Percentiles rank a stretch among this genome's conserved stretches.
phyloP scores from a whole-genome alignment of 208 protist genomes.

The Crithidia thermophila region DNA sequence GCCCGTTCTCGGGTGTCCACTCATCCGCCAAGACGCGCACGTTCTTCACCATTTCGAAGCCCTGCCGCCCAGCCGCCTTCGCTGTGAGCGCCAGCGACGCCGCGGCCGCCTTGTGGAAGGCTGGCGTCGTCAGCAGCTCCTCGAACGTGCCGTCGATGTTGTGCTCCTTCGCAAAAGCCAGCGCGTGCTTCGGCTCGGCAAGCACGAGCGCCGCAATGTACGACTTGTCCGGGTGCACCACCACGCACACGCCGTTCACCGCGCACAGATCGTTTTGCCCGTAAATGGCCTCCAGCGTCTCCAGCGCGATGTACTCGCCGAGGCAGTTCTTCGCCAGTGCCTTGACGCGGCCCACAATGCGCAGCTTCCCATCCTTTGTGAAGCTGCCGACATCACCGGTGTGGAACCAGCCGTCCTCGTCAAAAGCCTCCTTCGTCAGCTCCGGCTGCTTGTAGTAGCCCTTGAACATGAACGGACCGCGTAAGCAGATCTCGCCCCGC shows the following conservation, averaged over 20 bases:
- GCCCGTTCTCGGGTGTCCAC: constrained; percentile 81
- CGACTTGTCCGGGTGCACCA: constrained; percentile 69
- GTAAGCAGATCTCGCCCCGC: constrained; percentile 82
- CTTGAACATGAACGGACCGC: constrained; percentile 82
- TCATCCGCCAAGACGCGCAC: constrained; percentile 63
- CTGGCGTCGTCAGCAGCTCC: constrained; percentile 4
- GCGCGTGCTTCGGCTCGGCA: constrained; percentile 32
- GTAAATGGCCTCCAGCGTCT: constrained; percentile 84
- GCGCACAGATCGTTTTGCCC: constrained; percentile 47
- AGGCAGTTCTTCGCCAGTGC: constrained; percentile 92
- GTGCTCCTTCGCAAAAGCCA: constrained; percentile 44
- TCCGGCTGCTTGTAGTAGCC: constrained; percentile 93
- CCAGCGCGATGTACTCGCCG: constrained; percentile 93
- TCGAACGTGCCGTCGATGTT: too few relatives aligned
- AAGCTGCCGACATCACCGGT: constrained; percentile 87
- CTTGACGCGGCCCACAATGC: constrained; percentile 90
- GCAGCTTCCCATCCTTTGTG: constrained; percentile 43
- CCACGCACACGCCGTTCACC: constrained; percentile 65
- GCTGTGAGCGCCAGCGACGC: constrained; percentile 43
- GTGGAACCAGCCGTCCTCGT: constrained; percentile 88
- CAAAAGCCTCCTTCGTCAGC: constrained; percentile 81
- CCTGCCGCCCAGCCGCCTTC: constrained; percentile 27
- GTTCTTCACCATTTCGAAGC: constrained; percentile 67
- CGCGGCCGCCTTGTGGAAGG: constrained; percentile 42
- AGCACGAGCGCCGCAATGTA: constrained; percentile 58